Conservation (phyloP, 768 basidiomycete species). For the Tephrocybe rancida region DNA sequence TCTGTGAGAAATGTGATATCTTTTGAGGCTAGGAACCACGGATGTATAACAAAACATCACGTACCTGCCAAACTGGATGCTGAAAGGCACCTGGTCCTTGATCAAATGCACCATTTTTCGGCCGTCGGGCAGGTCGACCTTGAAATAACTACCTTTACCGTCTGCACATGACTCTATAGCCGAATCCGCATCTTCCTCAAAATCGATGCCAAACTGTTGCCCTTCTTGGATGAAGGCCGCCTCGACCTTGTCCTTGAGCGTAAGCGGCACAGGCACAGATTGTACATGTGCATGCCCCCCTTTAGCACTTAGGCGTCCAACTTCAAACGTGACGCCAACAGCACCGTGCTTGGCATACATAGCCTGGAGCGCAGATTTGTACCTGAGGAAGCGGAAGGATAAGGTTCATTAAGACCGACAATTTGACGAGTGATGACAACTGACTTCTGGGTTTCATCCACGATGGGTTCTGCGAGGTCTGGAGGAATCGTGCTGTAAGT, state of each 20-base stretch:
- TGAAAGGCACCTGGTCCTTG: constrained; percentile 76
- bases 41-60: constrained; percentile 21
- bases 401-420: background rate
- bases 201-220: constrained; percentile 64
- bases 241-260: constrained; percentile 64
- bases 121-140: constrained; percentile 88
- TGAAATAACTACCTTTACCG: constrained; percentile 80
- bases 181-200: constrained; percentile 69
- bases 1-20: constrained; percentile 39
- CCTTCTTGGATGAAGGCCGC: constrained; percentile 76
- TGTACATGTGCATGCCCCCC: constrained; percentile 97
- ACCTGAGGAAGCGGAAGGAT: constrained; percentile 48
- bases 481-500: constrained; percentile 82
- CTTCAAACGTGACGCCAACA: constrained; percentile 82
- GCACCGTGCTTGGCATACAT: constrained; percentile 74
- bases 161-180: constrained; percentile 57
- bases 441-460: constrained; percentile 80
- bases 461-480: constrained; percentile 73
- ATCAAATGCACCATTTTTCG: constrained; percentile 85
- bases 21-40: constrained; percentile 9
- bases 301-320: constrained; percentile 78
- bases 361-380: constrained; percentile 73
- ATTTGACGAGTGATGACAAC: constrained; percentile 14
- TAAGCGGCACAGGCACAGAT: constrained; percentile 74
- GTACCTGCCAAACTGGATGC: constrained; percentile 93